These are phyloP conservation scores for Scutellaria baicalensis DNA, from an alignment of 257 asterid species.

Conservation along the genomic window DNA sequence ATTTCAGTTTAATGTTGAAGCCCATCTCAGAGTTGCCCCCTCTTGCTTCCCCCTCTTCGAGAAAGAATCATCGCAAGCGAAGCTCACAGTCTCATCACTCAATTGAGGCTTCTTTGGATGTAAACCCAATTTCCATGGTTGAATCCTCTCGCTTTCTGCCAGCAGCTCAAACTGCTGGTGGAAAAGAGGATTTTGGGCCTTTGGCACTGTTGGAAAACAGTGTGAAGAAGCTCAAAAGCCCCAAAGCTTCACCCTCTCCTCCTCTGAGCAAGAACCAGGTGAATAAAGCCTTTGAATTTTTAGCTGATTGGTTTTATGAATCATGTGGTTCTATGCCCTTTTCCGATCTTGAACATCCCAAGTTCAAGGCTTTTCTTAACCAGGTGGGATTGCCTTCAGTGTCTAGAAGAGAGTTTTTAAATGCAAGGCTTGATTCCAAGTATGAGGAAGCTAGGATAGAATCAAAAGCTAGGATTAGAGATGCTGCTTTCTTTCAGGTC, in stretches of 20 bases:
- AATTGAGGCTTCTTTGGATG: slow-evolving; percentile 31
- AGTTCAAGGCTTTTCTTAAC: slow-evolving; percentile 63
- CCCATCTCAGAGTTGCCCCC: slow-evolving; percentile 69
- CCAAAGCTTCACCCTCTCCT: slow-evolving; percentile 48
- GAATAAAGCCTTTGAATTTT: slow-evolving; percentile 41
- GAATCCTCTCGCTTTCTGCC: slow-evolving; percentile 30
- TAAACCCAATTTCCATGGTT: slow-evolving; percentile 33
- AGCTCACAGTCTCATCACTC: slow-evolving; percentile 30
- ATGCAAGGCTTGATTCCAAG: slow-evolving; percentile 58
- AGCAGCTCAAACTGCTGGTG: slow-evolving; percentile 43
- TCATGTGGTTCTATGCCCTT: slow-evolving; percentile 56
- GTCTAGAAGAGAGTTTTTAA: slow-evolving; percentile 43
- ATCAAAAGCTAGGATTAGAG: slow-evolving; percentile 58
- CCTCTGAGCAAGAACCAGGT: slow-evolving; percentile 53
- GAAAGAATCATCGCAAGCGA: slow-evolving; percentile 49
- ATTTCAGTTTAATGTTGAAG: slow-evolving; percentile 45
- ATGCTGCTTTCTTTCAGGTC: slow-evolving; percentile 72
- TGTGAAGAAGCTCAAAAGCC: slow-evolving; percentile 73
- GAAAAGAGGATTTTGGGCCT: slow-evolving; percentile 75
- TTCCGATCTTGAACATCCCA: slow-evolving; percentile 74
- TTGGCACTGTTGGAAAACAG: slow-evolving; percentile 79
- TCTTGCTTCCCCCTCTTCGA: slow-evolving; percentile 65
- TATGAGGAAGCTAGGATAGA: slow-evolving; percentile 52
- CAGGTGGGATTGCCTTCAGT: slow-evolving; percentile 68
- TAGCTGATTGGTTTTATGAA: slow-evolving; percentile 83